These are phyloP conservation scores for Backusella tarrabulga DNA, from an alignment of 192 early-diverging fungal species.

Conservation along the genomic window DNA sequence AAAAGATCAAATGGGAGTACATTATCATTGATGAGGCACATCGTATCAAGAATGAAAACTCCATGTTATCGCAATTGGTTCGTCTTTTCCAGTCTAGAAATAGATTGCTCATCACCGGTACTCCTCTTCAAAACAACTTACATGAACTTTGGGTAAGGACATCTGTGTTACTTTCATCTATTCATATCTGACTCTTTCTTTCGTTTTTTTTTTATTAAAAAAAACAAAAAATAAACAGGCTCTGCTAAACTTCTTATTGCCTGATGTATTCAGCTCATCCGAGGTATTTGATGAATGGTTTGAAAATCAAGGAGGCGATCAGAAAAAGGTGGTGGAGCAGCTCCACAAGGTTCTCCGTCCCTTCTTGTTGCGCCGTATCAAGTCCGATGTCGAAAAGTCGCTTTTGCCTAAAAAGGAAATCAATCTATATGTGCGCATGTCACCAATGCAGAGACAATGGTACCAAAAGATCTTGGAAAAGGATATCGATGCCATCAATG, in stretches of 20 bases:
- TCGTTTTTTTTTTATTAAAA: no score
- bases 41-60: conserved; percentile 98
- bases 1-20: conserved; percentile 87
- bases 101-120: conserved; percentile 91
- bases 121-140: conserved; percentile 96
- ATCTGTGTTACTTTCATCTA: neutral
- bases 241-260: conserved; percentile 94
- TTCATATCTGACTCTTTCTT: conserved; percentile 2
- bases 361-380: conserved; percentile 90
- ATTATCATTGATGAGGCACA: conserved; percentile 97
- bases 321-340: conserved; percentile 62
- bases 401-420: conserved; percentile 92
- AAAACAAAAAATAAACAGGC: conserved; percentile 41
- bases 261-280: conserved; percentile 93
- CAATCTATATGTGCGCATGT: conserved; percentile 92
- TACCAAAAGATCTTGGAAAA: conserved; percentile 95
- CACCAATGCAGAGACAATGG: conserved; percentile 94
- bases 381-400: conserved; percentile 95
- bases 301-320: conserved; percentile 67
- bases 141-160: conserved; percentile 88
- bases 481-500: conserved; percentile 97
- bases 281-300: conserved; percentile 98
- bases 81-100: conserved; percentile 84
- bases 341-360: conserved; percentile 67
- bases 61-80: conserved; percentile 92